These are phyloP conservation scores for Ascocoryne sarcoides DNA, from an alignment of 2,329 filamentous ascomycete species.

Conservation along the genomic window DNA sequence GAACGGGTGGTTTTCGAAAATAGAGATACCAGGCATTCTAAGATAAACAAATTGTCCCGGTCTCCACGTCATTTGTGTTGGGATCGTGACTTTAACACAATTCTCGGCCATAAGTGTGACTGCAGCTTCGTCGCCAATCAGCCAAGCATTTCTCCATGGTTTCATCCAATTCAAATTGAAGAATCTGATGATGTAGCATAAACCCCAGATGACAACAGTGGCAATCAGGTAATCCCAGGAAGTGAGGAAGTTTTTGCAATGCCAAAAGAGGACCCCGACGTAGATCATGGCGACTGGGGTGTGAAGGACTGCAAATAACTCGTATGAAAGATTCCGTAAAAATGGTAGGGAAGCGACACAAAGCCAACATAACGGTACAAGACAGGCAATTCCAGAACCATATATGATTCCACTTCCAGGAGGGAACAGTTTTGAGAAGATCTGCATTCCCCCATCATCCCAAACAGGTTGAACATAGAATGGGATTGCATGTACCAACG, in stretches of 20 bases:
- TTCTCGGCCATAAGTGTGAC: slow-evolving; percentile 86
- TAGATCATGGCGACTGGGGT: slow-evolving; percentile 74
- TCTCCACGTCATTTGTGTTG: slow-evolving; percentile 85
- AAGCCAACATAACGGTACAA: slow-evolving; percentile 74
- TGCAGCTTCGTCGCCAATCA: slow-evolving; percentile 85
- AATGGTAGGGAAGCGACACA: slow-evolving; percentile 77
- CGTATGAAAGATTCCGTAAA: slow-evolving; percentile 70
- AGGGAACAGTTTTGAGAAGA: slow-evolving; percentile 64
- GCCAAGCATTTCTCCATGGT: slow-evolving; percentile 68
- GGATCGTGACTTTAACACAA: slow-evolving; percentile 90
- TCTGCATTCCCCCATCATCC: slow-evolving; percentile 63
- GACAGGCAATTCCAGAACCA: slow-evolving; percentile 74
- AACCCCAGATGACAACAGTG: slow-evolving; percentile 67
- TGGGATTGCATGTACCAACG: slow-evolving; percentile 75
- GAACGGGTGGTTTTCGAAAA: slow-evolving; percentile 92
- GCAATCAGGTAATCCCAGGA: slow-evolving; percentile 87
- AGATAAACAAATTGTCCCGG: slow-evolving; percentile 94
- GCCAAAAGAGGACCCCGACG: slow-evolving; percentile 85
- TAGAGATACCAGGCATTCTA: slow-evolving; percentile 82
- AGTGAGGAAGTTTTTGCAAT: slow-evolving; percentile 83
- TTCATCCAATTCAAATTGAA: slow-evolving; percentile 87
- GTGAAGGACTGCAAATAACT: slow-evolving; percentile 76
- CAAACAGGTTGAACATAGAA: slow-evolving; percentile 86
- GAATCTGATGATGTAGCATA: slow-evolving; percentile 65
- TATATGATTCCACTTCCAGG: slow-evolving; percentile 62